Conservation (phyloP, 2,329 filamentous ascomycete species). For the Botryotinia calthae region DNA sequence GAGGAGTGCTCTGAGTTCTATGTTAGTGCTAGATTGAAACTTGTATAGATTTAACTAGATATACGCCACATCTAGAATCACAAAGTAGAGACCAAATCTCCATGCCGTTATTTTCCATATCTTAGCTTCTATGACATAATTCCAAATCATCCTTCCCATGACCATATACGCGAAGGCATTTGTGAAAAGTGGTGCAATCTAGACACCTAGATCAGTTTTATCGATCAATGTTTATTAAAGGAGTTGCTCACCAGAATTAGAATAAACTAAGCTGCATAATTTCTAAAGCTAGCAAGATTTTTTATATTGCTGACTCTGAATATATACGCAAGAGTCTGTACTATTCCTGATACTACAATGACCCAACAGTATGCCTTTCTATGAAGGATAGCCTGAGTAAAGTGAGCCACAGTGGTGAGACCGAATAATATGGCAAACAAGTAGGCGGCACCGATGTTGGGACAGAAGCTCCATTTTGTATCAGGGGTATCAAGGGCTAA, state of each 20-base stretch:
- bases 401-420: constrained; percentile 32
- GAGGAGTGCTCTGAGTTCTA: neutral
- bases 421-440: constrained; percentile 39
- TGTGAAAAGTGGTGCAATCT: neutral
- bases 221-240: neutral
- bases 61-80: neutral
- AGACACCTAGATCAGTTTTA: neutral
- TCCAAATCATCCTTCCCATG: neutral
- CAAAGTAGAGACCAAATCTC: neutral
- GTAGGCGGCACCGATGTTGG: constrained; percentile 38
- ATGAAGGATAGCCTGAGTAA: constrained; percentile 32
- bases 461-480: constrained; percentile 30
- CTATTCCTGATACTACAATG: constrained; percentile 21
- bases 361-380: constrained; percentile 28
- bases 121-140: neutral
- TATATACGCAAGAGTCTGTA: constrained; percentile 26
- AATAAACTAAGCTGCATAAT: neutral
- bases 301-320: constrained; percentile 28
- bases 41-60: neutral
- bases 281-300: constrained; percentile 21
- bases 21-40: neutral
- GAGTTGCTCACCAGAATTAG: neutral
- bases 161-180: neutral
- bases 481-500: neutral
- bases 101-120: neutral